Evolutionary conservation across 768 basidiomycete genomes (phyloP).

Genomic region (Leccinum subgranulosum): DNA sequence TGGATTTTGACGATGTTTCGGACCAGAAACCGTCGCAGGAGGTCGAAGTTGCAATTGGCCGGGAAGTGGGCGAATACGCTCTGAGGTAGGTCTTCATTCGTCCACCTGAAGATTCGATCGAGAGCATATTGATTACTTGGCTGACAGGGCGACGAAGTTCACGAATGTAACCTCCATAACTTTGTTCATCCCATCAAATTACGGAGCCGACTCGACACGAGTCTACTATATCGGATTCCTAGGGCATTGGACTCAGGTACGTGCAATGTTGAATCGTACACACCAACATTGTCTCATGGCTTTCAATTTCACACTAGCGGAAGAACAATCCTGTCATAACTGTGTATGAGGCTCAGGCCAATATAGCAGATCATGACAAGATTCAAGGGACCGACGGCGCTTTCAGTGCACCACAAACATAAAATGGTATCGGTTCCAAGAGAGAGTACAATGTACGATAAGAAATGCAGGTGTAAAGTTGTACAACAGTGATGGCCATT

Average conservation of each 20-base stretch:
- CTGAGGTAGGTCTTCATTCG: constrained; percentile 54
- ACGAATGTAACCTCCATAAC: constrained; percentile 79
- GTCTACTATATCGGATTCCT: constrained; percentile 86
- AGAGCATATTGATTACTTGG: not conserved
- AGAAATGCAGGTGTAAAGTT: constrained; percentile 11
- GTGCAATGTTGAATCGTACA: not conserved
- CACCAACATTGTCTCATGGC: not conserved
- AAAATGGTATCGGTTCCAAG: not conserved
- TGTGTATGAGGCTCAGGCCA: constrained; percentile 86
- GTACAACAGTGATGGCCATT: not conserved
- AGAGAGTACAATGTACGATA: not conserved
- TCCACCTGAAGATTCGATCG: not conserved
- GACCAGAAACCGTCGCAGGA: constrained; percentile 68
- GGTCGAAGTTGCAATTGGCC: constrained; percentile 62
- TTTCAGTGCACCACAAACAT: constrained; percentile 45
- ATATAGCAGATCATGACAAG: constrained; percentile 84
- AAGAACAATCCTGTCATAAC: constrained; percentile 78
- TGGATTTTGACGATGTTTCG: constrained; percentile 77
- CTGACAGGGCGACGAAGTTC: constrained; percentile 76
- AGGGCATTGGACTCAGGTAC: constrained; percentile 79
- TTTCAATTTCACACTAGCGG: constrained; percentile 43
- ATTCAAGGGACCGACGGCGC: constrained; percentile 74
- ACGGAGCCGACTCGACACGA: constrained; percentile 72
- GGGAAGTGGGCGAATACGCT: constrained; percentile 82
- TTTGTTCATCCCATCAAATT: constrained; percentile 75